phyloP scores from a whole-genome alignment of 2,329 filamentous ascomycete genomes.

The Whalleya microplaca region DNA sequence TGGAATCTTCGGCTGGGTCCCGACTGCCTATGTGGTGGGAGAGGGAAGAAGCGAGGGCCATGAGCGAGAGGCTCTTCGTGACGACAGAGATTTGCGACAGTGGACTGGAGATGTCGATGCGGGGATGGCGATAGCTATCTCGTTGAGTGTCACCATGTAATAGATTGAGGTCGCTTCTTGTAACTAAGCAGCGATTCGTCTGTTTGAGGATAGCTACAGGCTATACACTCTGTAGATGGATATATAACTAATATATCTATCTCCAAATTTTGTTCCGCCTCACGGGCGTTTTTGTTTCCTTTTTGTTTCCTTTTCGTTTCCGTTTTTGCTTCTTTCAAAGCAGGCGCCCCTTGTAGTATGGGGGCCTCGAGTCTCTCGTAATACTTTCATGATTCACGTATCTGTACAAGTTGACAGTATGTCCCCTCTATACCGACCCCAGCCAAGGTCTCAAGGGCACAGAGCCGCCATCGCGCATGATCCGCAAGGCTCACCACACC shows the following conservation, averaged over 20 bases:
- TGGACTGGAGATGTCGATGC: neutral
- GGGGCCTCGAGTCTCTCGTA: neutral
- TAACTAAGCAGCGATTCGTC: neutral
- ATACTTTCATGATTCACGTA: neutral
- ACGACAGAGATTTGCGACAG: neutral
- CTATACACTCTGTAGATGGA: neutral
- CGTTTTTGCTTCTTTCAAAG: no score
- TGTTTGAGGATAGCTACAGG: neutral
- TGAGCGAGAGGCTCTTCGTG: neutral
- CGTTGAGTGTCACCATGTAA: neutral
- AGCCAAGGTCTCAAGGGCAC: neutral
- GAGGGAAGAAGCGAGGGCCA: no score
- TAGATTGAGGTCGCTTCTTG: no score
- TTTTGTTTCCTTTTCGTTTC: no score
- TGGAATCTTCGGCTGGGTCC: no score
- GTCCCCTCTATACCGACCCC: neutral
- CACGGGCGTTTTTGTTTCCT: no score
- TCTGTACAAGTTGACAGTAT: neutral
- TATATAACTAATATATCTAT: neutral
- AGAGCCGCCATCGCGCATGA: neutral
- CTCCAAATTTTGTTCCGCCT: neutral
- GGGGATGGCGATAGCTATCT: neutral
- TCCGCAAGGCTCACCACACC: constrained; percentile 12
- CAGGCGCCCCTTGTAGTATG: no score
- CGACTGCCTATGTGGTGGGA: no score